A percentile compares a stretch with the other conserved stretches of the same genome.
Conservation (phyloP, 169 alveolate species). For the Perkinsus olseni region DNA sequence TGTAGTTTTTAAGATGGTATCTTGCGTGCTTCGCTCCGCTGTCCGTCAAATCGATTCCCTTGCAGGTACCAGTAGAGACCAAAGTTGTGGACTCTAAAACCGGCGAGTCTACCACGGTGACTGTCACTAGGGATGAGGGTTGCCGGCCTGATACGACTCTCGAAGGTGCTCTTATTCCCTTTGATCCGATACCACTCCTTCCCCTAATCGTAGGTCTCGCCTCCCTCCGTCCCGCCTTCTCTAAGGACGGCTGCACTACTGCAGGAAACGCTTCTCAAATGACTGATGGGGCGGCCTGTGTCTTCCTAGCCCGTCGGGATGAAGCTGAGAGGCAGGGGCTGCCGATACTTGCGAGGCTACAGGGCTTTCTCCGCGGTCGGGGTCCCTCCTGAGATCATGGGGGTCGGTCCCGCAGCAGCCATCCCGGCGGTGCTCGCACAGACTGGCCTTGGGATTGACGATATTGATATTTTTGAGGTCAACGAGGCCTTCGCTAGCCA, state of each 20-base stretch:
- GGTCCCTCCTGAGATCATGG: conserved; percentile 85
- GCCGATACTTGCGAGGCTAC: conserved; percentile 66
- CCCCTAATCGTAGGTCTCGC: neutral
- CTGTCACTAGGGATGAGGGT: conserved; percentile 44
- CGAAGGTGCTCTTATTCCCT: neutral
- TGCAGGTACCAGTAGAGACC: neutral
- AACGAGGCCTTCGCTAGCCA: conserved; percentile 89
- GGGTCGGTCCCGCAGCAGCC: conserved; percentile 88
- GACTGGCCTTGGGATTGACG: conserved; percentile 67
- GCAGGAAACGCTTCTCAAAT: conserved; percentile 83
- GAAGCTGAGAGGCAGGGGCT: conserved; percentile 63
- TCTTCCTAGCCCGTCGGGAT: conserved; percentile 68
- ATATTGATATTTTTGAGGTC: conserved; percentile 79
- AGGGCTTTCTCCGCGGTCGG: conserved; percentile 76
- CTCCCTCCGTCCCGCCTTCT: conserved; percentile 73
- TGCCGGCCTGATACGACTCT: conserved; percentile 7
- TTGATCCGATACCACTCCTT: neutral
- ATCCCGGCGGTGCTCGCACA: conserved; percentile 69
- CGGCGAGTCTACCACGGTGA: neutral
- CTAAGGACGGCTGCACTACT: conserved; percentile 75
- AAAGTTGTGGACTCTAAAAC: neutral
- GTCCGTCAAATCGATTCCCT: too few species aligned
- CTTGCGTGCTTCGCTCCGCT: too few species aligned
- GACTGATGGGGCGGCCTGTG: conserved; percentile 86
- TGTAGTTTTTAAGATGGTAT: too few species aligned